Conservation (phyloP, 2,329 filamentous ascomycete species). For the Fusarium camptoceras region DNA sequence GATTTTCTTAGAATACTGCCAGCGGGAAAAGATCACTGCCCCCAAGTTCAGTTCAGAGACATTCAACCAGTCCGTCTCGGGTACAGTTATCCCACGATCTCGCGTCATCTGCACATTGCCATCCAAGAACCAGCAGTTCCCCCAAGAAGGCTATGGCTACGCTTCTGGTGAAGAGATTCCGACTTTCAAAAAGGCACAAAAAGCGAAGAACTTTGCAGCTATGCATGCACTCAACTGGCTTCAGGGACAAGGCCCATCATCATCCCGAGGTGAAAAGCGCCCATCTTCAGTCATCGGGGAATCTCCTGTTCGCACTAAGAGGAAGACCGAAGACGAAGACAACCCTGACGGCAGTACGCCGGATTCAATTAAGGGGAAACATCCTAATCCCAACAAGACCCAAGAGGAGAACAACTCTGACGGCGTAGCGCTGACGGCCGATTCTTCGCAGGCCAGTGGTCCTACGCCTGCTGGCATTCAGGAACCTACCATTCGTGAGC, state of each 20-base stretch:
- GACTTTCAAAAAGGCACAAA: constrained; percentile 61
- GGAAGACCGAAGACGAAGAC: constrained; percentile 32
- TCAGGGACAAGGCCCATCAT: not conserved
- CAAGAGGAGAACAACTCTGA: constrained; percentile 28
- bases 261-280: constrained; percentile 16
- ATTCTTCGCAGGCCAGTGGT: not conserved
- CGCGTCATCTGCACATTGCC: constrained; percentile 44
- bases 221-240: constrained; percentile 52
- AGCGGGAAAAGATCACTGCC: constrained; percentile 4
- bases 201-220: constrained; percentile 66
- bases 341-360: constrained; percentile 17
- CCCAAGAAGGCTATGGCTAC: constrained; percentile 52
- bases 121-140: constrained; percentile 41
- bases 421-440: constrained; percentile 4
- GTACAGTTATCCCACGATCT: constrained; percentile 40
- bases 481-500: constrained; percentile 35
- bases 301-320: constrained; percentile 17
- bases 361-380: constrained; percentile 10
- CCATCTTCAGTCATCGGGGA: constrained; percentile 8
- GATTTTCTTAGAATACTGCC: constrained; percentile 24
- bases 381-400: constrained; percentile 18
- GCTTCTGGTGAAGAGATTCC: constrained; percentile 46
- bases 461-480: not conserved
- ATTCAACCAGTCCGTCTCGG: constrained; percentile 32
- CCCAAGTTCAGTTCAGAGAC: constrained; percentile 20